Evolutionary conservation across 768 basidiomycete species (phyloP).

Genomic region (Xerocomellus chrysenteron): DNA sequence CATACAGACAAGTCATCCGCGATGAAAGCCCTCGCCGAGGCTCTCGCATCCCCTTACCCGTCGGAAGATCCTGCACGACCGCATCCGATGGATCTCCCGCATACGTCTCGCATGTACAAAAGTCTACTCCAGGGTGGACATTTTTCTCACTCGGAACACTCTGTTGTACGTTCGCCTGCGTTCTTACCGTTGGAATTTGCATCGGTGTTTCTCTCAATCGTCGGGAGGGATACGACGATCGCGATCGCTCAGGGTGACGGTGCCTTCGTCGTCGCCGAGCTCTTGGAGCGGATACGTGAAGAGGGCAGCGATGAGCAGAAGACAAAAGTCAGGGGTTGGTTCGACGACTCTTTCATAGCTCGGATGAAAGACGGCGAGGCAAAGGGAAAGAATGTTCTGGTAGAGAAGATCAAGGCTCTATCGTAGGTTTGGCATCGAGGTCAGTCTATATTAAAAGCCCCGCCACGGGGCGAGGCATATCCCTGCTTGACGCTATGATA

Average conservation of each 20-base stretch:
- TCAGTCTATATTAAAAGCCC: slow-evolving; percentile 10
- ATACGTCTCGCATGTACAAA: slow-evolving; percentile 84
- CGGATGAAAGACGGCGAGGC: slow-evolving; percentile 52
- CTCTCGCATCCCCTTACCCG: slow-evolving; percentile 57
- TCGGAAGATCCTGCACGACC: slow-evolving; percentile 45
- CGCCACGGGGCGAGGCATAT: not conserved
- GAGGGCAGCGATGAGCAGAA: slow-evolving; percentile 42
- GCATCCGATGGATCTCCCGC: slow-evolving; percentile 80
- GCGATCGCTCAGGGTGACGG: slow-evolving; percentile 64
- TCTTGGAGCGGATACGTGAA: slow-evolving; percentile 57
- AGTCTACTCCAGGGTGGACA: slow-evolving; percentile 89
- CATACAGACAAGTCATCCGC: slow-evolving; percentile 67
- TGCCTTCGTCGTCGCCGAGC: slow-evolving; percentile 72
- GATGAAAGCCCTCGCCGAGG: slow-evolving; percentile 56
- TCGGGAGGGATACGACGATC: slow-evolving; percentile 51
- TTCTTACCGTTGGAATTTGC: slow-evolving; percentile 68
- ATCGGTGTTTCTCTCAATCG: slow-evolving; percentile 48
- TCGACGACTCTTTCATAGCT: slow-evolving; percentile 46
- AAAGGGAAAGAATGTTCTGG: slow-evolving; percentile 71
- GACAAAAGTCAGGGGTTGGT: slow-evolving; percentile 55
- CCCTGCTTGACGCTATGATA: not conserved
- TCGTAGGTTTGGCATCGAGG: slow-evolving; percentile 11
- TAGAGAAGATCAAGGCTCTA: slow-evolving; percentile 51
- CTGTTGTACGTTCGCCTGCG: slow-evolving; percentile 48
- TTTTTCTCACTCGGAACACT: slow-evolving; percentile 61